Evolutionary conservation across 2,329 filamentous ascomycete genomes (phyloP), one percentile per base, ranked within the genome.

Genomic region (Verticillium klebahnii): DNA sequence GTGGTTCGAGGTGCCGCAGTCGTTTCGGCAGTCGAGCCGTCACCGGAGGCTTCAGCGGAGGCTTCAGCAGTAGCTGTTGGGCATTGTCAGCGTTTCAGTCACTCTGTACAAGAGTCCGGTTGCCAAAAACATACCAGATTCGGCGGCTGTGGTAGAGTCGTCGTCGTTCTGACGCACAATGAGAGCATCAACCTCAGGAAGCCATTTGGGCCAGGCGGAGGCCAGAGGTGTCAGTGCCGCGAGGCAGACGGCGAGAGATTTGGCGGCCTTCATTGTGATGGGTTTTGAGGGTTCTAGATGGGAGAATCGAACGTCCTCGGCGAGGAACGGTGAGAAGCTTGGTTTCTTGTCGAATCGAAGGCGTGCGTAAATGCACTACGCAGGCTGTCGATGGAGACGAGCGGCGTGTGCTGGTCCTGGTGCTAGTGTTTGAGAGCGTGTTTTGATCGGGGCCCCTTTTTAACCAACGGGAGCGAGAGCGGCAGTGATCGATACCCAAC

Each of bases 191-290:
- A 80, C 57, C 14, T 82, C 78, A 19, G 84, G 84, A 40, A 87
- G 73, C 80, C 82, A 86, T 64, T 72, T 74, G 23, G 84, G 81
- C 85, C 84, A 87, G 61, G 80, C 84, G 60, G 82, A 78, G n/a
- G 79, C 79, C 25, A 84, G 66, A 17, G 80, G 77, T 19, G 63
- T 60, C 54, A 63, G 62, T 61, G 61, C 65, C 25, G 65, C 64
- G 56, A 66, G 60, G 63, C 52, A 62, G 39, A 65, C 60, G 63
- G 65, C 66, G 62, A 71, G 66, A 56, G 67, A 65, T 23, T 62
- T 64, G 15, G 52, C 58, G 15, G 61, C 61, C 63, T 66, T 66
- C 64, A 66, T 66, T 23, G 45, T 52, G 45, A 25, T 25, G n/a
- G 23, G 23, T 25, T 7, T 29, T 52, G 9, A 8, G 9, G 19